Evolutionary conservation across 352 stramenopile genomes (phyloP), one percentile per base, ranked within the genome.

Genomic region (Plasmopara muralis): DNA sequence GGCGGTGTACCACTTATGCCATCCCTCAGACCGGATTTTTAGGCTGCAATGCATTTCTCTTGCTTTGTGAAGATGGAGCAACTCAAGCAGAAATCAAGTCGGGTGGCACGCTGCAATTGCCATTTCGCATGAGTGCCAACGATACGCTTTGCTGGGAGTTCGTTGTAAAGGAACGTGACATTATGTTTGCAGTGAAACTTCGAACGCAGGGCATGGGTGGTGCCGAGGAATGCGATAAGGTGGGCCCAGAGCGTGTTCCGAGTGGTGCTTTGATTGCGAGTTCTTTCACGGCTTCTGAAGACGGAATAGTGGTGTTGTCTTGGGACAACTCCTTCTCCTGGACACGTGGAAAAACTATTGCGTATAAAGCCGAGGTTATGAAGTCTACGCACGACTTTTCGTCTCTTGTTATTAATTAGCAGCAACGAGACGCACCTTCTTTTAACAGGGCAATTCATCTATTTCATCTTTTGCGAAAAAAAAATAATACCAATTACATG

Each of bases 131-230:
- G 53, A 69, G 56, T 4, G 68, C 64, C 8, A 86, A 87, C 47
- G 74, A 89, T 55, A 87, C 79, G 2, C 58, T 89, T 28, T 89
- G 79, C 64, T 89, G 74, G 76, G 79, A 89, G 45, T 87, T 78
- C 54, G 72, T 78, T 29, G 65, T 89, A 25, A 77, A 84, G 45
- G 53, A 62, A 12, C 66, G 72, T 35, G 76, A 89, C 53, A 75
- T 89, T 25, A 58, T 83, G 13, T 89, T 89, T 49, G 57, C 64
- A 28, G 71, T 89, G 62, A 86, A 82, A 52, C 77, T 84, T 41
- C 77, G 79, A 46, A 89, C 74, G 13, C 79, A 89, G 47, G 79
- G 77, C 25, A 61, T 85, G 0, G 79, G 79, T 40, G 79, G 77
- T 10, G 79, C 79, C 1, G 65, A 79, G 18, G 79, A 87, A 44